These are phyloP conservation scores for Arabis hirsuta DNA, from an alignment of 345 rosid species.

Conservation along the genomic window DNA sequence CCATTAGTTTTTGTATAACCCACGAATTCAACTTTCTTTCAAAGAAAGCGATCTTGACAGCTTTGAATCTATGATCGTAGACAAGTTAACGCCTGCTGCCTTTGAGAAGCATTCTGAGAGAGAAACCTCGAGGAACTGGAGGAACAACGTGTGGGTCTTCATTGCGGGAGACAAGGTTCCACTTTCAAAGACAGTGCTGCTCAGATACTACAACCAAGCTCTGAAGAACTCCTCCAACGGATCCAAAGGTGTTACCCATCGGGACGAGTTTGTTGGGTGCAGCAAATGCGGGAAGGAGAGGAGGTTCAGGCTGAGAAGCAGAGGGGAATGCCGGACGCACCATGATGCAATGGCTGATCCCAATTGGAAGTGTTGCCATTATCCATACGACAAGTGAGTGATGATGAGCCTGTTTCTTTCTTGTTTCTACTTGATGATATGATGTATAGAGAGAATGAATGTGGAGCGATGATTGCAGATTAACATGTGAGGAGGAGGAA, in stretches of 20 bases:
- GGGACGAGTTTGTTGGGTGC: slow-evolving; percentile 87
- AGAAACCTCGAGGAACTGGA: slow-evolving; percentile 92
- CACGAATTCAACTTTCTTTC: background rate
- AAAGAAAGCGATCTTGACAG: background rate
- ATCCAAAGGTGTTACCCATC: slow-evolving; percentile 48
- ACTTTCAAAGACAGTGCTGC: slow-evolving; percentile 80
- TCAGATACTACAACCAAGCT: slow-evolving; percentile 82
- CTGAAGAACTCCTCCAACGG: slow-evolving; percentile 31
- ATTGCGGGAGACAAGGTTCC: slow-evolving; percentile 84
- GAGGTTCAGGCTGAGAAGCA: slow-evolving; percentile 76
- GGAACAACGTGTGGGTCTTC: slow-evolving; percentile 89
- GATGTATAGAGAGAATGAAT: background rate
- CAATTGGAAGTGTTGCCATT: slow-evolving; percentile 83
- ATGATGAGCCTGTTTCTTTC: background rate
- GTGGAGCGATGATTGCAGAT: slow-evolving; percentile 46
- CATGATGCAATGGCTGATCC: slow-evolving; percentile 82
- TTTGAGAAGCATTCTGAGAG: slow-evolving; percentile 97
- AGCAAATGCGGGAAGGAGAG: slow-evolving; percentile 80
- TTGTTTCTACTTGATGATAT: background rate
- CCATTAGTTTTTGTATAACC: background rate
- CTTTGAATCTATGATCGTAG: slow-evolving; percentile 29
- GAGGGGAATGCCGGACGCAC: slow-evolving; percentile 78
- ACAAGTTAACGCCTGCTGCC: slow-evolving; percentile 87
- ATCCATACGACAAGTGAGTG: slow-evolving; percentile 72
- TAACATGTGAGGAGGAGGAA: slow-evolving; percentile 72